A percentile compares a stretch with the other conserved stretches of the same genome.
These are phyloP conservation scores for Fusarium sp. DNA, from an alignment of 2,329 filamentous ascomycete species.

Conservation along the genomic window DNA sequence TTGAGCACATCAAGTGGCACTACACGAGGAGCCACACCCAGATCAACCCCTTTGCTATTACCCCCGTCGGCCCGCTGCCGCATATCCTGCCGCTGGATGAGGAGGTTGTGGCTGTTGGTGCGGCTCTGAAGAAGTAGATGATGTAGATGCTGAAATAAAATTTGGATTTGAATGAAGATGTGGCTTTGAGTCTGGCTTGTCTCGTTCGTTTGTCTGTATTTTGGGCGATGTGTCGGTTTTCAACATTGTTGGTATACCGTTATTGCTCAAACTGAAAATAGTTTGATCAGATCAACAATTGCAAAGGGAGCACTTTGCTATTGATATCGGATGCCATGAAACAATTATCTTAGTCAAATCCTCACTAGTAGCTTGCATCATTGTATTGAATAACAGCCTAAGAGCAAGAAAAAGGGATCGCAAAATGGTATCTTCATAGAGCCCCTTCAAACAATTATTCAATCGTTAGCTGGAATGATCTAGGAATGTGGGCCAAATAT, in stretches of 20 bases:
- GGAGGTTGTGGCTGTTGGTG: conserved; percentile 73
- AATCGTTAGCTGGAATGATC: not conserved
- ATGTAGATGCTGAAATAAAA: not conserved
- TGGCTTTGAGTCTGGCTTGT: not conserved
- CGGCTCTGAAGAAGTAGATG: conserved; percentile 31
- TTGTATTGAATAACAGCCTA: not conserved
- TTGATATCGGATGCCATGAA: not conserved
- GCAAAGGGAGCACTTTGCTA: not conserved
- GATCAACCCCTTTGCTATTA: conserved; percentile 79
- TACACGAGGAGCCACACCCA: conserved; percentile 72
- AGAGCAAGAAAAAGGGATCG: not conserved
- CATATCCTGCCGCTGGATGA: conserved; percentile 82
- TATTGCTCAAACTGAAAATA: not conserved
- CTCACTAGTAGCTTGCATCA: not conserved
- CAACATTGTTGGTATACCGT: not conserved
- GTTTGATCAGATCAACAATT: not conserved
- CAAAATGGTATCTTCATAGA: not conserved
- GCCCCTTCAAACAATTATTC: not conserved
- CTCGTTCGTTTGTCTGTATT: not conserved
- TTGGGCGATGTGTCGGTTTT: not conserved
- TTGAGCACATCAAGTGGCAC: conserved; percentile 92
- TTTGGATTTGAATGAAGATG: not conserved
- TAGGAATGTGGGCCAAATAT: not conserved
- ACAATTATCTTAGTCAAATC: not conserved
- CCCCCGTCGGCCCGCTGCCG: conserved; percentile 85